These are phyloP conservation scores for Dactylellina sp. DNA, from an alignment of 2,329 filamentous ascomycete species.

Conservation along the genomic window DNA sequence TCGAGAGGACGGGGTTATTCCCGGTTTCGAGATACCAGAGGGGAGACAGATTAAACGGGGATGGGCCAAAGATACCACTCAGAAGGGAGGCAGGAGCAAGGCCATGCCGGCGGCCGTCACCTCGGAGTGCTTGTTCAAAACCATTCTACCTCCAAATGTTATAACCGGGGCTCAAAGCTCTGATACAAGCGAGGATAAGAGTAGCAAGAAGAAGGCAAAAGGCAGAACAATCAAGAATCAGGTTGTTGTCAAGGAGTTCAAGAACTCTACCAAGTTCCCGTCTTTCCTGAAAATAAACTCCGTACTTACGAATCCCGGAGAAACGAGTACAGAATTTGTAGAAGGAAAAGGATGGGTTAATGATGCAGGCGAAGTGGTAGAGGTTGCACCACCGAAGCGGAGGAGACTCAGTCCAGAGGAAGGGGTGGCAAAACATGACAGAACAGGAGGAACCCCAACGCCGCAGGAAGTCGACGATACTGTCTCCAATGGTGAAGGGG, in stretches of 20 bases:
- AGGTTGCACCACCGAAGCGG: constrained; percentile 68
- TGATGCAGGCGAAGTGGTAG: constrained; percentile 79
- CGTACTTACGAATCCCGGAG: constrained; percentile 64
- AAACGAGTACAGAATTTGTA: constrained; percentile 73
- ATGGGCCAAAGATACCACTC: constrained; percentile 77
- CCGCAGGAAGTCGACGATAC: constrained; percentile 17
- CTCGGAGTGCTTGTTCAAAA: constrained; percentile 86
- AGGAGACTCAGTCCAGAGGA: constrained; percentile 56
- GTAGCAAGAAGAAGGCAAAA: constrained; percentile 65
- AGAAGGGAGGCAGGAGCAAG: constrained; percentile 62
- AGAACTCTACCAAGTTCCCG: constrained; percentile 83
- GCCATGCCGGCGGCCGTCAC: constrained; percentile 64
- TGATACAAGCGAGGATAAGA: constrained; percentile 61
- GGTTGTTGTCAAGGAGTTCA: constrained; percentile 86
- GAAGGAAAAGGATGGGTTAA: constrained; percentile 92
- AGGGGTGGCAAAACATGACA: no score
- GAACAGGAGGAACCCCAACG: no score
- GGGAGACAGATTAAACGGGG: constrained; percentile 86
- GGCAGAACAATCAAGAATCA: constrained; percentile 72
- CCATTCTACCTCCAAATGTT: constrained; percentile 75
- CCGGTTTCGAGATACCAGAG: constrained; percentile 77
- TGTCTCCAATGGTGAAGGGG: not conserved
- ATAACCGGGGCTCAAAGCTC: constrained; percentile 58
- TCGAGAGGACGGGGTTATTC: constrained; percentile 68
- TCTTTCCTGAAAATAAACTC: constrained; percentile 77